Conservation (phyloP, 108 stramenopile genomes). For the Stephanodiscus triporus region DNA sequence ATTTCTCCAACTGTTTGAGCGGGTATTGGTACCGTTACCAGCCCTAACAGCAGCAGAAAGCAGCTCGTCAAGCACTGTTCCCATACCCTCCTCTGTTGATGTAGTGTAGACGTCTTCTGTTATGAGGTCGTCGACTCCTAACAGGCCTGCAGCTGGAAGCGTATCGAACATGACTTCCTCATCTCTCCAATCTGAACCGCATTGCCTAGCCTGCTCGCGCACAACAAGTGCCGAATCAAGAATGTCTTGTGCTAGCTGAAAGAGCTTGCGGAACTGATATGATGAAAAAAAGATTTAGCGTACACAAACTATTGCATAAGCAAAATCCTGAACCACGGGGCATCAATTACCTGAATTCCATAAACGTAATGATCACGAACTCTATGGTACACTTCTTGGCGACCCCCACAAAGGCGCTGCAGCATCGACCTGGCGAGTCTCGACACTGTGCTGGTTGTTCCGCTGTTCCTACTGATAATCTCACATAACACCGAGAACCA, state of each 20-base stretch:
- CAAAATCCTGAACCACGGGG: background rate
- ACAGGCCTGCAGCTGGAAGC: slow-evolving; percentile 53
- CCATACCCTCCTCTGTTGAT: slow-evolving; percentile 28
- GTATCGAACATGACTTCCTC: slow-evolving; percentile 48
- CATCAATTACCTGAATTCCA: slow-evolving; percentile 48
- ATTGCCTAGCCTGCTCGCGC: slow-evolving; percentile 63
- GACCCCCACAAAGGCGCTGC: slow-evolving; percentile 69
- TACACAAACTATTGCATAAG: background rate
- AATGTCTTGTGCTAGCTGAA: slow-evolving; percentile 37
- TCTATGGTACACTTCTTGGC: slow-evolving; percentile 60
- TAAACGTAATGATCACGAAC: slow-evolving; percentile 78
- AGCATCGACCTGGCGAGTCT: slow-evolving; percentile 61
- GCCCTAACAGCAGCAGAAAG: slow-evolving; percentile 34
- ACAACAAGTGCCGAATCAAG: slow-evolving; percentile 56
- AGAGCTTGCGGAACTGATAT: slow-evolving; percentile 44
- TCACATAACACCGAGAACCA: slow-evolving; percentile 80
- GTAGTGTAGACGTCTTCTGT: slow-evolving; percentile 63
- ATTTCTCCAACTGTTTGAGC: slow-evolving; percentile 69
- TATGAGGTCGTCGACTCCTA: slow-evolving; percentile 74
- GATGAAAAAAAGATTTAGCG: background rate
- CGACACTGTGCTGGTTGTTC: slow-evolving; percentile 32
- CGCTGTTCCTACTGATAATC: slow-evolving; percentile 52
- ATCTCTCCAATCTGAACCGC: slow-evolving; percentile 56
- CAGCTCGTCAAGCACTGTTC: slow-evolving; percentile 64
- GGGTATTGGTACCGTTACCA: slow-evolving; percentile 29